Evolutionary conservation across 2,329 filamentous ascomycete genomes (phyloP).

Genomic region (Fonsecaea erecta): DNA sequence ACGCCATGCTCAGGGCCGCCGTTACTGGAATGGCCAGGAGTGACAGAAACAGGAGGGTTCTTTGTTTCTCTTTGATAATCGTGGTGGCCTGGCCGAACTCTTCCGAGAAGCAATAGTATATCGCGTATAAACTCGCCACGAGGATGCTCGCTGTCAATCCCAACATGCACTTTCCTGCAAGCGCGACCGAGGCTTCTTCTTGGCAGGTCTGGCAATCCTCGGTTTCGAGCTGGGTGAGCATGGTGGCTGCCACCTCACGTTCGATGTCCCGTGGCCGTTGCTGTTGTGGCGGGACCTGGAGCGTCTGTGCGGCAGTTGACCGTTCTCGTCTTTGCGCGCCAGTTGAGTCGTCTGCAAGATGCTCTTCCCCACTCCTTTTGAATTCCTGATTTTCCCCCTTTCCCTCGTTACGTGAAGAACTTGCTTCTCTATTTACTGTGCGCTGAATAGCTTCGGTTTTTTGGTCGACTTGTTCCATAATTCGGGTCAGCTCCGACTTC

Average conservation of each 20-base stretch:
- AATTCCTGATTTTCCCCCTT: not conserved
- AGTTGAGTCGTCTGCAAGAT: not conserved
- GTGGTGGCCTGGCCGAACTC: not conserved
- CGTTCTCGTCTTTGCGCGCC: not conserved
- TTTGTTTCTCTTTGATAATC: not conserved
- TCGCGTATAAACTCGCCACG: not conserved
- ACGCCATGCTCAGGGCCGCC: not conserved
- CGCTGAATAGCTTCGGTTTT: not conserved
- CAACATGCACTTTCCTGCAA: not conserved
- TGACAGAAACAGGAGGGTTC: not conserved
- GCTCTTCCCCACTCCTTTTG: not conserved
- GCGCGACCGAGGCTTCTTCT: not conserved
- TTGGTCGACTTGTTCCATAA: constrained; percentile 10
- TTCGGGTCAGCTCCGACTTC: not conserved
- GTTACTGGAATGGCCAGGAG: not conserved
- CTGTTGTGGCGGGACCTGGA: not conserved
- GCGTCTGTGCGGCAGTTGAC: not conserved
- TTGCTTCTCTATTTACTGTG: constrained; percentile 1
- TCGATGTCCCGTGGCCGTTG: not conserved
- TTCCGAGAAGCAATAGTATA: not conserved
- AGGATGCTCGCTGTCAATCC: not conserved
- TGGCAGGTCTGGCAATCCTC: not conserved
- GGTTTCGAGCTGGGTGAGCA: not conserved
- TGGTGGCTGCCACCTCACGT: not conserved
- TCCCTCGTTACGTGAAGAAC: not conserved